A percentile compares a stretch with the other conserved stretches of the same genome.
Evolutionary conservation across 768 basidiomycete genomes (phyloP).

Genomic region (Chalciporus chontae): DNA sequence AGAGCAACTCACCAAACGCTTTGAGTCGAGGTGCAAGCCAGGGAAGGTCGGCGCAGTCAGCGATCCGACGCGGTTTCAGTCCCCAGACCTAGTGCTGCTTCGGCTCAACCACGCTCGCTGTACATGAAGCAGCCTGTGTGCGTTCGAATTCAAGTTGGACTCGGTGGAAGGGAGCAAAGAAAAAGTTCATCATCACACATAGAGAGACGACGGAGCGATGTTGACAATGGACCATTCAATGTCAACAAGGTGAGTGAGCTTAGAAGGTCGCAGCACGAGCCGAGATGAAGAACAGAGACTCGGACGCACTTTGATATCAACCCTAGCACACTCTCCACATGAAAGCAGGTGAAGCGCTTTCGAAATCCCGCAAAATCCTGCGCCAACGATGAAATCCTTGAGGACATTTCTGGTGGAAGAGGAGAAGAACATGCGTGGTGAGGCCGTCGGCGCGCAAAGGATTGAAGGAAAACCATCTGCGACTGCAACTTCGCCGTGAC

Average conservation of each 20-base stretch:
- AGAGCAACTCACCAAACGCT: conserved; percentile 51
- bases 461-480: too few species aligned
- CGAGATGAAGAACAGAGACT: not conserved
- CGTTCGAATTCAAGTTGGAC: not conserved
- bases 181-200: conserved; percentile 26
- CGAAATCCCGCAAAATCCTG: conserved; percentile 84
- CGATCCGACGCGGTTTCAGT: conserved; percentile 60
- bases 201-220: not conserved
- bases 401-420: conserved; percentile 5
- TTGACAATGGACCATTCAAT: too few species aligned
- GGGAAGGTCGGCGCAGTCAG: conserved; percentile 86
- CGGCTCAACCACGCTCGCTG: conserved; percentile 82
- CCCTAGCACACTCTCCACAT: conserved; percentile 64
- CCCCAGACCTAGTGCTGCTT: too few species aligned
- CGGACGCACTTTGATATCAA: conserved; percentile 83
- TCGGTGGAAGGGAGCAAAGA: conserved; percentile 7
- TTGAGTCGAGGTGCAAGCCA: conserved; percentile 44
- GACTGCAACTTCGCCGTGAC: too few species aligned
- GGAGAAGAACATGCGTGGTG: not conserved
- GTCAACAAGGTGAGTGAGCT: not conserved
- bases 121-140: too few species aligned
- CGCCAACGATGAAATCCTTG: conserved; percentile 61
- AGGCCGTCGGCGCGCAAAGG: too few species aligned
- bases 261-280: not conserved
- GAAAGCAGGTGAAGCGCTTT: conserved; percentile 77